A percentile compares a stretch with the other conserved stretches of the same genome.
These are phyloP conservation scores for Sporothrix schenckii DNA, from an alignment of 2,329 filamentous ascomycete genomes.

Conservation along the genomic window DNA sequence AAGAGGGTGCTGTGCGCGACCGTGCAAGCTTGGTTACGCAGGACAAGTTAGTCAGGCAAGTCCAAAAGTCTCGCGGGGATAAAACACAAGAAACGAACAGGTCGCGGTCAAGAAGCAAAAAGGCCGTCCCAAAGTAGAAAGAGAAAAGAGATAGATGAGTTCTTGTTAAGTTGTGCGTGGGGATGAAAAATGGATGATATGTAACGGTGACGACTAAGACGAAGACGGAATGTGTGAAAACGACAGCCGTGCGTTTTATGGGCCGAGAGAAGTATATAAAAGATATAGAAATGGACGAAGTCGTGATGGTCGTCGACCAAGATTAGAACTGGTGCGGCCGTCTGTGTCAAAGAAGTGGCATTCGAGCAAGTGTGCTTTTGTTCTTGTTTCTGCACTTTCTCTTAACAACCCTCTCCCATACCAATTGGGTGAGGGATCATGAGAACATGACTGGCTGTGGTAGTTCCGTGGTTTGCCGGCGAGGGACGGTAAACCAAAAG, in stretches of 20 bases:
- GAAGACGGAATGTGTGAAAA: neutral
- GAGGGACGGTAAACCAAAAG: constrained; percentile 33
- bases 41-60: constrained; percentile 13
- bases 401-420: constrained; percentile 41
- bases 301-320: constrained; percentile 18
- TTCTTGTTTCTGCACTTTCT: constrained; percentile 19
- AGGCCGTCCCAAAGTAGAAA: neutral
- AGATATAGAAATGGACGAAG: neutral
- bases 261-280: neutral
- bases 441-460: constrained; percentile 42
- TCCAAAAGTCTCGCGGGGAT: neutral
- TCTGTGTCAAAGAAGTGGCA: neutral
- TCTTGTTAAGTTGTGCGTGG: neutral
- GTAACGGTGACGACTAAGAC: neutral
- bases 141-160: neutral
- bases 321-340: neutral
- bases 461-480: constrained; percentile 30
- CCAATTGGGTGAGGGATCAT: constrained; percentile 40
- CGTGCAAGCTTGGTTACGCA: neutral
- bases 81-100: neutral
- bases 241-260: constrained; percentile 6
- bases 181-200: neutral
- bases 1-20: neutral
- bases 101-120: constrained; percentile 5
- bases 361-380: neutral